Evolutionary conservation across 176 grass and related monocot species (phyloP).

Genomic region (Oryza glumipatula): DNA sequence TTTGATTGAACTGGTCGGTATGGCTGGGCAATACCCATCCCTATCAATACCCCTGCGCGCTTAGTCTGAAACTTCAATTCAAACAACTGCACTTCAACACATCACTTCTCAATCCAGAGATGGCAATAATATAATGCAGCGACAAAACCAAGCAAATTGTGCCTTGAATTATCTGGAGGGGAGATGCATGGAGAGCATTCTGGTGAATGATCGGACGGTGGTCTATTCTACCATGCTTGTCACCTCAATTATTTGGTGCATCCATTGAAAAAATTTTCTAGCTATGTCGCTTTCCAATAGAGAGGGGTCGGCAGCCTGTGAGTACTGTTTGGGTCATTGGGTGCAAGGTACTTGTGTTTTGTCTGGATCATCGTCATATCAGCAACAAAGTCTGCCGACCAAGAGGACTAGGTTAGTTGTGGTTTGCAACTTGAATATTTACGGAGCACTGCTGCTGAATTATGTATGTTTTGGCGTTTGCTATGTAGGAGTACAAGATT

Average conservation of each 20-base stretch:
- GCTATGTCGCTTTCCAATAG: conserved; percentile 15
- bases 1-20: neutral
- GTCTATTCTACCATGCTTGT: neutral
- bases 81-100: neutral
- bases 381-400: conserved; percentile 26
- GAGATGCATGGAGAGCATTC: neutral
- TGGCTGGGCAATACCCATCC: neutral
- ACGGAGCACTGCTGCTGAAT: neutral
- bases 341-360: conserved; percentile 5
- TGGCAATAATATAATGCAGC: neutral
- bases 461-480: neutral
- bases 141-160: neutral
- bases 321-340: neutral
- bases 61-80: neutral
- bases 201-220: neutral
- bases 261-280: neutral
- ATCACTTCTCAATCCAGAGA: neutral
- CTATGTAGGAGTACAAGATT: neutral
- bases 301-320: neutral
- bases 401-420: conserved; percentile 2
- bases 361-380: neutral
- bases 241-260: conserved; percentile 20
- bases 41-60: neutral
- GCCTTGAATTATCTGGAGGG: neutral
- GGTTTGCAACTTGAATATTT: neutral